Percentiles rank a stretch among this genome's conserved stretches.
Conservation (phyloP, 345 rosid species). For the Salix udensis region DNA sequence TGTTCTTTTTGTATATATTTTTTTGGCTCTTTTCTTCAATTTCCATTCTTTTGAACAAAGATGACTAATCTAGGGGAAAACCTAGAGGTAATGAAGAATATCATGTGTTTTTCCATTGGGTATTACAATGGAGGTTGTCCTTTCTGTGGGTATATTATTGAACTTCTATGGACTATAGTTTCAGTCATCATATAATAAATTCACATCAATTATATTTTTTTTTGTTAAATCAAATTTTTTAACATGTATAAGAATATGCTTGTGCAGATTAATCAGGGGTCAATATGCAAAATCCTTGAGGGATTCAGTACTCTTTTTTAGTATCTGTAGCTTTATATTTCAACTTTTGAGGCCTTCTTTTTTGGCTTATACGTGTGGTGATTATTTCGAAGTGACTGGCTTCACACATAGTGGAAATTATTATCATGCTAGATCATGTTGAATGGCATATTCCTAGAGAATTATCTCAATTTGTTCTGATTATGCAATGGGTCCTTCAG, state of each 20-base stretch:
- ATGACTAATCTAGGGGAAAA: not conserved
- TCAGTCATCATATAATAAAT: not conserved
- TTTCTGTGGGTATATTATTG: not conserved
- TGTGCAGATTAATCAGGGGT: not conserved
- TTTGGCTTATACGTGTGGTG: not conserved
- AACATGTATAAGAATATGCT: not conserved
- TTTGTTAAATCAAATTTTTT: not conserved
- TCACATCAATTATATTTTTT: not conserved
- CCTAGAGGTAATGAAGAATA: not conserved
- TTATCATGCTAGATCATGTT: constrained; percentile 5
- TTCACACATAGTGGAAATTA: constrained; percentile 13
- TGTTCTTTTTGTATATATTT: not conserved
- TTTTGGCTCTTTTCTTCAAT: not conserved
- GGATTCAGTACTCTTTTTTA: not conserved
- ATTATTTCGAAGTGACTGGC: not conserved
- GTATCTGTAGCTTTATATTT: not conserved
- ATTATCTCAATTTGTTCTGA: not conserved
- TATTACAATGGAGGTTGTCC: not conserved
- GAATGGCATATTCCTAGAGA: constrained; percentile 10
- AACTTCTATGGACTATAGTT: not conserved
- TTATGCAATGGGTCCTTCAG: not conserved
- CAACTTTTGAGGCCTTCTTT: not conserved
- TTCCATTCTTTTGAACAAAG: not conserved
- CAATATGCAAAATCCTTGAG: not conserved
- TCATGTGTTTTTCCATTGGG: not conserved